Percentiles rank a stretch among this genome's conserved stretches.
Evolutionary conservation across 306 rosid species (phyloP).

Genomic region (Pyrus communis): DNA sequence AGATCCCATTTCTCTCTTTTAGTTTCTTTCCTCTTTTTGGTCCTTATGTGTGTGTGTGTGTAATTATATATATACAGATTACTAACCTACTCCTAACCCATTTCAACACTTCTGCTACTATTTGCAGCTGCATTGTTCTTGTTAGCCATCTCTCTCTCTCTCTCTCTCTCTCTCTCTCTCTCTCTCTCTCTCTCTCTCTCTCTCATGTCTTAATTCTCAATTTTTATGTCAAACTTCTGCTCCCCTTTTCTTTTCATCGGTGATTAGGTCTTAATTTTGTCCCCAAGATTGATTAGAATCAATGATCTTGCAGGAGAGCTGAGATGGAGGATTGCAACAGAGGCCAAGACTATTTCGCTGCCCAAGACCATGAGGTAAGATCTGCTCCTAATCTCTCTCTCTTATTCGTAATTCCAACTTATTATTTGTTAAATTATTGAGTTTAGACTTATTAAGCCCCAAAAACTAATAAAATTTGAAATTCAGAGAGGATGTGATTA

Average conservation of each 20-base stretch:
- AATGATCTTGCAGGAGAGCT: conserved; percentile 18
- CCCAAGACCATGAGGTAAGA: conserved; percentile 51
- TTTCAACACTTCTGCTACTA: not conserved
- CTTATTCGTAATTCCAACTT: not conserved
- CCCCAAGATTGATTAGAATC: not conserved
- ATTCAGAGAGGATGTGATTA: not conserved
- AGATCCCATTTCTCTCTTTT: conserved; percentile 10
- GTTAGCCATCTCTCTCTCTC: not conserved
- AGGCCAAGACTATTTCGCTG: conserved; percentile 41
- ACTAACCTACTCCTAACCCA: not conserved
- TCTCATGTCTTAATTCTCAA: not conserved
- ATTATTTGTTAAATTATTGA: not conserved
- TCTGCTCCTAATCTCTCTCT: not conserved
- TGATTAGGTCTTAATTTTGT: not conserved
- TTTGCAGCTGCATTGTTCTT: not conserved
- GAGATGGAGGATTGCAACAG: conserved; percentile 64
- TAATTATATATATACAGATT: not conserved
- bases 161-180: not conserved
- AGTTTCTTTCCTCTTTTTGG: not conserved
- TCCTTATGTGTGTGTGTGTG: not conserved
- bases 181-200: not conserved
- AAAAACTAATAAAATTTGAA: not conserved
- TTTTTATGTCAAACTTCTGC: not conserved
- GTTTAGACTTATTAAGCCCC: not conserved
- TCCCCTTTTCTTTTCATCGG: not conserved